Evolutionary conservation across 768 basidiomycete species (phyloP), one percentile per base, ranked within the genome.

Genomic region (Leccinellum luteum): DNA sequence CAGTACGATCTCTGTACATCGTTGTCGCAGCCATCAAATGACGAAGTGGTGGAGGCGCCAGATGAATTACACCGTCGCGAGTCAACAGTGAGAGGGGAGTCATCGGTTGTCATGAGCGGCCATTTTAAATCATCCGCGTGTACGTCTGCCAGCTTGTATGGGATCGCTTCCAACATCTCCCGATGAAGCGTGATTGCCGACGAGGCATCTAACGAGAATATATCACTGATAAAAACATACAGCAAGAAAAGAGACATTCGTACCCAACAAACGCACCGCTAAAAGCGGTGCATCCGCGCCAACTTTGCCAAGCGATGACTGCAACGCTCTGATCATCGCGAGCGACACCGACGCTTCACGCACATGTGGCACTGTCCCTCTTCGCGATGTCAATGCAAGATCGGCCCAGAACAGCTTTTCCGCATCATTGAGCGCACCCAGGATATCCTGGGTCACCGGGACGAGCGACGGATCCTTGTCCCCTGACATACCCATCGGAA

Each of bases 101-200:
- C 84, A 44, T 79, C 76, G 7, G 73, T 60, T 2, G 74, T 71
- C 43, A 87, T 75, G 3, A 74, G 54, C 0, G 90, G 92, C 93
- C 94, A 97, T 54, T 79, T 77, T 25, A 90, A 69, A 66, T 96
- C 93, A 60, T 94, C 88, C 15, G 61, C 62, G 3, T 69, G 67
- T 1, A 66, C 34, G 13, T 76, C 67, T 3, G 78, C 75, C 57
- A 89, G 83, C 68, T 97, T 97, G 66, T 83, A 73, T 1, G 82
- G 79, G 50, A 95, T 87, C 15, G 83, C 84, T 61, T 96, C 94
- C 15, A 94, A 70, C 78, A 98, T 83, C 67, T 98, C 96, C 17
- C 92, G 82, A 9, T 86, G 85, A 2, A 97, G 78, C 0, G 92
- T 93, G 47, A 94, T 81, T 5, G 90, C 83, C 0, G 86, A 78